Conservation (phyloP, 1,139 yeast species). For the Nakaseomyces bracarensis region DNA sequence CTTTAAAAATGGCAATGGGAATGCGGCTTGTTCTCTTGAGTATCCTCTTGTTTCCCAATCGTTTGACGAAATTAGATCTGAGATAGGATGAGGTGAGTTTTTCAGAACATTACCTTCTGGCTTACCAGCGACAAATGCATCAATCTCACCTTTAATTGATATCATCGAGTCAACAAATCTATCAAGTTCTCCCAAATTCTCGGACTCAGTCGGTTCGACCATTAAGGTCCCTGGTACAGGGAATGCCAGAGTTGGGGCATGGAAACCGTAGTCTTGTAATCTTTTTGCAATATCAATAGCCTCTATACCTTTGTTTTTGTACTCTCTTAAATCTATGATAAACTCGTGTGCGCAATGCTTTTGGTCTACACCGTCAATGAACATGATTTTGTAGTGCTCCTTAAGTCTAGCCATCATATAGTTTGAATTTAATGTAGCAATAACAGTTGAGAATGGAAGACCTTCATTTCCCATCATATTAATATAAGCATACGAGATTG, state of each 20-base stretch:
- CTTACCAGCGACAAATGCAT: slow-evolving; percentile 60
- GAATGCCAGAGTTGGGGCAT: slow-evolving; percentile 98
- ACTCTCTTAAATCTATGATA: slow-evolving; percentile 81
- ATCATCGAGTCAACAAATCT: slow-evolving; percentile 85
- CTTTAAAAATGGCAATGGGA: slow-evolving; percentile 69
- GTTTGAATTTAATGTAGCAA: slow-evolving; percentile 92
- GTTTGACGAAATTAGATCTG: slow-evolving; percentile 56
- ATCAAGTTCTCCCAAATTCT: slow-evolving; percentile 78
- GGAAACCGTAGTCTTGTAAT: slow-evolving; percentile 96
- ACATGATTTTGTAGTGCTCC: slow-evolving; percentile 66
- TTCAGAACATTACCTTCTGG: slow-evolving; percentile 65
- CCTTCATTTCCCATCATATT: slow-evolving; percentile 86
- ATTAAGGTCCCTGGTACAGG: slow-evolving; percentile 95
- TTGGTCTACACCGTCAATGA: slow-evolving; percentile 50
- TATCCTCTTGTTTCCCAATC: slow-evolving; percentile 83
- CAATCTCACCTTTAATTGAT: slow-evolving; percentile 74
- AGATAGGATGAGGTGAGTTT: slow-evolving; percentile 87
- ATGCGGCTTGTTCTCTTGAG: slow-evolving; percentile 88
- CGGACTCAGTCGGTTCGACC: slow-evolving; percentile 98
- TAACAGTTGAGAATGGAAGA: slow-evolving; percentile 72
- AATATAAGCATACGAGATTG: slow-evolving; percentile 90
- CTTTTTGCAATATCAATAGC: slow-evolving; percentile 96
- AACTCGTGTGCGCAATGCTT: slow-evolving; percentile 95
- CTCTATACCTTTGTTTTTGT: slow-evolving; percentile 74
- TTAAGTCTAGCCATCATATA: slow-evolving; percentile 79